phyloP scores from a whole-genome alignment of 345 rosid species.

The Acer negundo region DNA sequence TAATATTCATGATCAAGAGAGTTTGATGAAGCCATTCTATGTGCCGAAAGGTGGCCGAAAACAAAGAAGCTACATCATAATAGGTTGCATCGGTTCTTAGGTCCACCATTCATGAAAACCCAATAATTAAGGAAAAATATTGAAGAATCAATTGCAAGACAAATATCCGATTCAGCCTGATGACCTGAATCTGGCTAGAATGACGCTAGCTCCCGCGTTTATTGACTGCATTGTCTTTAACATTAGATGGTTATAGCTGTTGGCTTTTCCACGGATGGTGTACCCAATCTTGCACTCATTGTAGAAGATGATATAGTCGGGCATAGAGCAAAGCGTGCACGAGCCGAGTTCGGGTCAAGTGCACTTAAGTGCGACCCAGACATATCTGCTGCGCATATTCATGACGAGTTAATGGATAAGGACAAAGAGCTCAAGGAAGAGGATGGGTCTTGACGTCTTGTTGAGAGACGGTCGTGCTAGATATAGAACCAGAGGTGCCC shows the following conservation, averaged over 20 bases:
- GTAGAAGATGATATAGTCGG: constrained; percentile 68
- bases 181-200: constrained; percentile 48
- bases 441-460: constrained; percentile 54
- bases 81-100: too few species aligned
- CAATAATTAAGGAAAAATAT: too few species aligned
- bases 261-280: constrained; percentile 51
- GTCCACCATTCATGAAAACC: too few species aligned
- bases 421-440: constrained; percentile 74
- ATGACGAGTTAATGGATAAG: constrained; percentile 58
- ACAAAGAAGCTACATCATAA: too few species aligned
- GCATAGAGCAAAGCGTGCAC: constrained; percentile 62
- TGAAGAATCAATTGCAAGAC: too few species aligned
- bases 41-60: too few species aligned
- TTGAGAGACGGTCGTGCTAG: constrained; percentile 73
- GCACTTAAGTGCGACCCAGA: constrained; percentile 76
- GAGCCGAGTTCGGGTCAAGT: constrained; percentile 46
- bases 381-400: constrained; percentile 71
- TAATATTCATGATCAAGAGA: too few species aligned
- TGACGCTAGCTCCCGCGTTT: constrained; percentile 76
- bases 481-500: constrained; percentile 89
- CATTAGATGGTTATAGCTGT: constrained; percentile 48
- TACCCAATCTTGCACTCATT: constrained; percentile 67
- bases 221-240: constrained; percentile 71
- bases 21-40: too few species aligned
- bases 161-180: constrained; percentile 2